These are phyloP conservation scores for Triticum timopheevii DNA, from an alignment of 176 grass and related monocot genomes.

Conservation along the genomic window DNA sequence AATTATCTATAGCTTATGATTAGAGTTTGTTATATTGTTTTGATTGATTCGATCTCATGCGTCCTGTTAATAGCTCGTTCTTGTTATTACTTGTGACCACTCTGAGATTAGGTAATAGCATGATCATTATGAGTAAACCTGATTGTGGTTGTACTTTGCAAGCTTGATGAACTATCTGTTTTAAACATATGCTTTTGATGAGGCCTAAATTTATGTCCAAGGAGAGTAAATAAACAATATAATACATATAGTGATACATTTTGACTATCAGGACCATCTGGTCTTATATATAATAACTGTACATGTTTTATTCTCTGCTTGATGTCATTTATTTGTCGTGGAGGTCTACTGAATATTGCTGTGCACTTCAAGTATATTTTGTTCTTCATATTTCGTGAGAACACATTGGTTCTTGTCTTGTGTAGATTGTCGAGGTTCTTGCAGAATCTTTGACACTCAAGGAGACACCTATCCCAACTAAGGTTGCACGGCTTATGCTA, in stretches of 20 bases:
- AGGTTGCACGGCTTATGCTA: slow-evolving; percentile 97
- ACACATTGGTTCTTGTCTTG: slow-evolving; percentile 27
- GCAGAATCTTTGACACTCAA: slow-evolving; percentile 93
- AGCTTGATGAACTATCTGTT: slow-evolving; percentile 6
- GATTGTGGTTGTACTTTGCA: background rate
- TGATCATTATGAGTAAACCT: background rate
- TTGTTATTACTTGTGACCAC: background rate
- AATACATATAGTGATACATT: background rate
- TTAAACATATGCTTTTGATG: slow-evolving; percentile 8
- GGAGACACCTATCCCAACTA: slow-evolving; percentile 92
- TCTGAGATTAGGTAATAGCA: background rate
- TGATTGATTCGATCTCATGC: background rate
- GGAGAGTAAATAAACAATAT: background rate
- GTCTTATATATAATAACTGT: background rate
- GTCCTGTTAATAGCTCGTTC: background rate
- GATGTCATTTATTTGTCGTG: background rate
- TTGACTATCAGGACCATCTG: slow-evolving; percentile 1
- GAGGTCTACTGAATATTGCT: background rate
- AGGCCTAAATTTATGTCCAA: background rate
- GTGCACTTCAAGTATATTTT: background rate
- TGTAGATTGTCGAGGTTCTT: slow-evolving; percentile 95
- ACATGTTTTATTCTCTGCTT: background rate
- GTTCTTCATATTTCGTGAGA: slow-evolving; percentile 6
- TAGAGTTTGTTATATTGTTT: background rate
- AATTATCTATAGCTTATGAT: background rate